A percentile compares a stretch with the other conserved stretches of the same genome.
Evolutionary conservation across 75 land plant species (phyloP).

Genomic region (Sequoiadendron giganteum): DNA sequence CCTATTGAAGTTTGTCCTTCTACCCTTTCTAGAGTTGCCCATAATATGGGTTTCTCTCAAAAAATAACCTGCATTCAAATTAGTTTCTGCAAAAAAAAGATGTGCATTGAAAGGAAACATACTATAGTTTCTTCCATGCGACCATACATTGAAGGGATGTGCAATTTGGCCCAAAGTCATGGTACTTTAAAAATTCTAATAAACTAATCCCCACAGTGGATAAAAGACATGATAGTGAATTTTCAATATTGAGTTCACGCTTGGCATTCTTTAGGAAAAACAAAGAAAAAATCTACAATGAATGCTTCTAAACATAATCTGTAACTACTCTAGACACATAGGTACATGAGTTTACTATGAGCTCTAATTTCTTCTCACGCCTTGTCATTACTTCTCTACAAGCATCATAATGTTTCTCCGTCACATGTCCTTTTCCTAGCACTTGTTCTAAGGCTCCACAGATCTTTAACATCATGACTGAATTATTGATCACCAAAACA

Average conservation of each 20-base stretch:
- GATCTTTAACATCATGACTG: no score
- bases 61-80: not conserved
- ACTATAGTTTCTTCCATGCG: not conserved
- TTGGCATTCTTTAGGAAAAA: not conserved
- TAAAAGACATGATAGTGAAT: not conserved
- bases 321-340: no score
- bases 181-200: not conserved
- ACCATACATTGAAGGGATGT: not conserved
- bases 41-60: not conserved
- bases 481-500: no score
- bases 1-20: not conserved
- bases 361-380: no score
- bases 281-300: no score
- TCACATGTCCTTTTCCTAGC: no score
- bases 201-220: not conserved
- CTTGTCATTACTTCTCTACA: no score
- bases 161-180: conserved; percentile 11
- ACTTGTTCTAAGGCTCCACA: no score
- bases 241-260: no score
- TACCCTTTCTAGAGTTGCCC: not conserved
- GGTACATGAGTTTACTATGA: no score
- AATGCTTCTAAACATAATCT: no score
- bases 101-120: not conserved
- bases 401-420: no score
- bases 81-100: not conserved